Evolutionary conservation across 2,329 filamentous ascomycete genomes (phyloP), one percentile per base, ranked within the genome.

Genomic region (Epichloe amarillans): DNA sequence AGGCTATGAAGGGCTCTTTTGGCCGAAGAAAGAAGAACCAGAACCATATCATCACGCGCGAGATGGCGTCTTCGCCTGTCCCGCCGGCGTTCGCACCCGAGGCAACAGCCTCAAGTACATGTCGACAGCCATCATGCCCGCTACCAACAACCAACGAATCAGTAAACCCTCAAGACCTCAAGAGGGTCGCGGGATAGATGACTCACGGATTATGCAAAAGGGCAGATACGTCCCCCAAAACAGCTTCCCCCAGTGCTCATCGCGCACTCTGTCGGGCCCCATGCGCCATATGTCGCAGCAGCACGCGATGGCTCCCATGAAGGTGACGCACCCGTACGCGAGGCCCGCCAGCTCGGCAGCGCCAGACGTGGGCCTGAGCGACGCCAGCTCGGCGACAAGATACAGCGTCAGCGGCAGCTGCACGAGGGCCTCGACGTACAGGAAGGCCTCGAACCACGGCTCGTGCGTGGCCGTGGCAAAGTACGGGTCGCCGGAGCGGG

Each of bases 171-270:
- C 3, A 15, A 41, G 12, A 21, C 21, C 19, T 3, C 19, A 21
- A 21, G 19, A 21, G 19, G 2, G 19, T 19, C 19, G 2, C 2
- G 19, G 19, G 8, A 10, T 7, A 8, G 7, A 30, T 30, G 26
- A 70, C 77, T 72, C 56, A 81, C 77, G 75, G 47, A 80, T 62
- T 1, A 73, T 60, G 11, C 72, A 61, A 64, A 74, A 82, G 0
- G 76, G 73, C 2, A 72, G 66, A 58, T 79, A 78, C 0, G 76
- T 64, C 15, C 72, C 70, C 50, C 68, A 72, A 4, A 77, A 56
- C 44, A 80, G 63, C 30, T 65, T 65, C 26, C 60, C 56, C 67
- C 76, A 78, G 57, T 74, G 62, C 48, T 68, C 64, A 0, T 60
- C 57, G 11, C 65, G 67, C 53, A 78, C 70, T 36, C 74, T 57